Percentiles rank a stretch among this genome's conserved stretches.
Evolutionary conservation across 148 eudicot species (phyloP).

Genomic region (Diospyros lotus): DNA sequence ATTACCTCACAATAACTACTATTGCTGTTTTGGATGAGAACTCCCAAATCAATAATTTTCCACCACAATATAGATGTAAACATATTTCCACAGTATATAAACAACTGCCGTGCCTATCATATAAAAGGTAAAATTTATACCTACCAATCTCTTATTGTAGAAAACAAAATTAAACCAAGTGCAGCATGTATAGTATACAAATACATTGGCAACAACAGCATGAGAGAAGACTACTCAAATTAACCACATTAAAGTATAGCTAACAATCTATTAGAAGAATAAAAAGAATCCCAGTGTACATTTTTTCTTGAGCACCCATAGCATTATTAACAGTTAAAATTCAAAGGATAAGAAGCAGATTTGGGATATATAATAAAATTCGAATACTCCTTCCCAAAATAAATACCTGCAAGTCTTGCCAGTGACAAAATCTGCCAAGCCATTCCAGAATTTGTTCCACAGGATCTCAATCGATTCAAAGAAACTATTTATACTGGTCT

Average conservation of each 20-base stretch:
- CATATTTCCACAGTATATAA: too few species aligned
- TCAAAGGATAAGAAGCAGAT: background rate
- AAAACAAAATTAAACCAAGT: too few species aligned
- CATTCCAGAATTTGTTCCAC: constrained; percentile 70
- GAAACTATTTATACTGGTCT: constrained; percentile 47
- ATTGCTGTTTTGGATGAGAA: too few species aligned
- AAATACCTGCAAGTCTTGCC: constrained; percentile 89
- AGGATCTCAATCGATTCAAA: constrained; percentile 58
- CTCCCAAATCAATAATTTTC: too few species aligned
- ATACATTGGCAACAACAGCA: too few species aligned
- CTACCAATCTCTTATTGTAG: too few species aligned
- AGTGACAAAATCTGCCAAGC: constrained; percentile 62
- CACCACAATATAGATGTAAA: too few species aligned
- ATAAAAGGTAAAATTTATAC: too few species aligned
- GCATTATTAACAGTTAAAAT: background rate
- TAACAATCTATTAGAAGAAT: background rate
- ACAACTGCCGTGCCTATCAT: too few species aligned
- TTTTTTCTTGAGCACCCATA: background rate
- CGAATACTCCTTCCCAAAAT: background rate
- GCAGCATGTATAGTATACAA: too few species aligned
- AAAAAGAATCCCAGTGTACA: background rate
- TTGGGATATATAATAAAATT: background rate
- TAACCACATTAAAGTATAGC: background rate
- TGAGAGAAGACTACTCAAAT: too few species aligned
- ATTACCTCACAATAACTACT: too few species aligned